Conservation (phyloP, 2,329 filamentous ascomycete species). For the Chaetomiaceae sp. region DNA sequence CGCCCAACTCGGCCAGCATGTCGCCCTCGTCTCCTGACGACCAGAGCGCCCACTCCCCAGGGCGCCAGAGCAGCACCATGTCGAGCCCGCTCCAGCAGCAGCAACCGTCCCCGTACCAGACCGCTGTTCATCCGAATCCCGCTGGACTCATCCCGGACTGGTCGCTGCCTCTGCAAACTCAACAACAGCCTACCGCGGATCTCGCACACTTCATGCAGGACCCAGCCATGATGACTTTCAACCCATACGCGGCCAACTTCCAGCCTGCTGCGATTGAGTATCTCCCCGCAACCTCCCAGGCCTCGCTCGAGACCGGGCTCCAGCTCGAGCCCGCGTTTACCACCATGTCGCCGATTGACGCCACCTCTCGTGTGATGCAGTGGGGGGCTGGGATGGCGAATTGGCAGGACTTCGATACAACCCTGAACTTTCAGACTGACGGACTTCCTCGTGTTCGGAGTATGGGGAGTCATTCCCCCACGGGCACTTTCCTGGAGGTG, state of each 20-base stretch:
- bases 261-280: conserved; percentile 55
- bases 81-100: conserved; percentile 49
- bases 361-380: conserved; percentile 48
- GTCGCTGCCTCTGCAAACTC: conserved; percentile 40
- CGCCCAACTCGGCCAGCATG: conserved; percentile 37
- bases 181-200: conserved; percentile 35
- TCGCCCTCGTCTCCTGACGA: conserved; percentile 48
- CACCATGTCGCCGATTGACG: conserved; percentile 51
- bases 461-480: conserved; percentile 60
- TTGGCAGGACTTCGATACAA: conserved; percentile 73
- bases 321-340: conserved; percentile 58
- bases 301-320: conserved; percentile 54
- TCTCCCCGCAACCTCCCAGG: conserved; percentile 56
- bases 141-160: conserved; percentile 51
- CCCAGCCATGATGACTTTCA: conserved; percentile 49
- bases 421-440: conserved; percentile 42
- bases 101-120: conserved; percentile 50
- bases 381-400: conserved; percentile 63
- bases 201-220: conserved; percentile 52
- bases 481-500: conserved; percentile 77
- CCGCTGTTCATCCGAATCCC: conserved; percentile 43
- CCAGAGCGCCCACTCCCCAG: conserved; percentile 41
- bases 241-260: conserved; percentile 45
- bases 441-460: conserved; percentile 39
- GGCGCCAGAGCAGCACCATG: conserved; percentile 41